Base-by-base conservation (phyloP, 179 eudicot species). In the Silene noctiflora region DNA sequence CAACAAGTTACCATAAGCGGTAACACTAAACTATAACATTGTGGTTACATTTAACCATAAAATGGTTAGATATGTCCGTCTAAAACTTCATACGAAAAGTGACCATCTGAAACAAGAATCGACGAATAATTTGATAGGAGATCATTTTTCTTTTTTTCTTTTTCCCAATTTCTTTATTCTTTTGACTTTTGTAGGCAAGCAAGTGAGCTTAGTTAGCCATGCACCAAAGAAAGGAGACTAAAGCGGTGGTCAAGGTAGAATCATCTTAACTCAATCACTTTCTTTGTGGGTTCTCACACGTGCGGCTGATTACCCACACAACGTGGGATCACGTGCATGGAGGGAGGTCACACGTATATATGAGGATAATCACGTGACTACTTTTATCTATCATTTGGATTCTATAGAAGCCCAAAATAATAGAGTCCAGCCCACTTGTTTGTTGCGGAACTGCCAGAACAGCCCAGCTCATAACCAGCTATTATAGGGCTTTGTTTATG, bases 261-360 rank as follows among this genome's bases (percentile, higher is more conserved):
- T 71, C 69, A 20, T 10, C 71, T 42, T 22, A 44, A 27, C 71
- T 58, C 82, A 33, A 29, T 65, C 64, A 46, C 69, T 75, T 78
- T 82, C 77, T 70, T 71, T 31, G 82, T 74, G 69, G 27, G 53
- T 69, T 77, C 84, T 46, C 44, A 71, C 79, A 82, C 84, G 84
- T 78, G 84, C 84, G 71, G 31, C 78, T 25, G 64, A 69, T 81
- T 74, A 63, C 76, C 1, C 44, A 59, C 60, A 1, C 65, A 75
- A 78, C 84, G 79, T 78, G 84, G 74, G 9, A 75, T 79, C 81
- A 78, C 71, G 79, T 82, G 82, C 29, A 24, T n/a, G 27, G 42
- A 53, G 17, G 68, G 77, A n/a, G n/a, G n/a, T n/a, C n/a, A n/a
- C 81, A 78, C 84, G 73, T 71, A 75, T 24, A 46, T 67, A 7